These are phyloP conservation scores for Cotoneaster glaucophyllus DNA, from an alignment of 306 rosid species.

Conservation along the genomic window DNA sequence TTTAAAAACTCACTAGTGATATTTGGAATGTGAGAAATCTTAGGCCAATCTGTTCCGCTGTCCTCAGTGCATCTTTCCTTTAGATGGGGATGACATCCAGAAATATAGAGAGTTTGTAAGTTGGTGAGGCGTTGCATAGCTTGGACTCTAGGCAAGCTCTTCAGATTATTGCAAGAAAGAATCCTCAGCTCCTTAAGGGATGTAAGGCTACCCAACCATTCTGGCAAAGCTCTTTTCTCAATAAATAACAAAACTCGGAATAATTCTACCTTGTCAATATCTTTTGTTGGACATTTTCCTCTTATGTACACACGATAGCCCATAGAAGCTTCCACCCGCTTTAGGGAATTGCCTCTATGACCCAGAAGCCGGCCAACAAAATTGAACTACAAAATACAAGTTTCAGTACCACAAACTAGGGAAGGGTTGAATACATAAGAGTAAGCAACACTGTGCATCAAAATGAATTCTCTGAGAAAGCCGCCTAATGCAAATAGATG, in stretches of 20 bases:
- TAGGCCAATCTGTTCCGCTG: neutral
- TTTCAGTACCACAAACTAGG: slow-evolving; percentile 8
- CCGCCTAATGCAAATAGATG: slow-evolving; percentile 1
- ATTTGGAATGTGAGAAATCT: neutral
- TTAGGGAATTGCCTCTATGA: slow-evolving; percentile 76
- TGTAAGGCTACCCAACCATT: neutral
- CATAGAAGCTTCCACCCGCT: slow-evolving; percentile 76
- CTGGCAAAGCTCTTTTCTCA: neutral
- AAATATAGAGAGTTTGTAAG: too few species aligned
- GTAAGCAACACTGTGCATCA: neutral
- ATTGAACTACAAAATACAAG: slow-evolving; percentile 43
- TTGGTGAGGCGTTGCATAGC: neutral
- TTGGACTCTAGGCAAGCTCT: neutral
- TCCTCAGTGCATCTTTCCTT: neutral
- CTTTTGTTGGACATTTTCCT: slow-evolving; percentile 73
- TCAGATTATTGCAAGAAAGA: neutral
- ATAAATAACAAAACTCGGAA: neutral
- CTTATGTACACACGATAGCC: slow-evolving; percentile 75
- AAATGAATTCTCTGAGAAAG: slow-evolving; percentile 9
- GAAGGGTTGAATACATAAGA: too few species aligned
- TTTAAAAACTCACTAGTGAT: neutral
- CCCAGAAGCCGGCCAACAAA: slow-evolving; percentile 83
- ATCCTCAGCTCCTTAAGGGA: neutral
- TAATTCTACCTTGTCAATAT: slow-evolving; percentile 43
- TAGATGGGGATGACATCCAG: neutral